Evolutionary conservation across 805 yeast genomes (phyloP).

Genomic region (Monosporozyma yasuniensis): DNA sequence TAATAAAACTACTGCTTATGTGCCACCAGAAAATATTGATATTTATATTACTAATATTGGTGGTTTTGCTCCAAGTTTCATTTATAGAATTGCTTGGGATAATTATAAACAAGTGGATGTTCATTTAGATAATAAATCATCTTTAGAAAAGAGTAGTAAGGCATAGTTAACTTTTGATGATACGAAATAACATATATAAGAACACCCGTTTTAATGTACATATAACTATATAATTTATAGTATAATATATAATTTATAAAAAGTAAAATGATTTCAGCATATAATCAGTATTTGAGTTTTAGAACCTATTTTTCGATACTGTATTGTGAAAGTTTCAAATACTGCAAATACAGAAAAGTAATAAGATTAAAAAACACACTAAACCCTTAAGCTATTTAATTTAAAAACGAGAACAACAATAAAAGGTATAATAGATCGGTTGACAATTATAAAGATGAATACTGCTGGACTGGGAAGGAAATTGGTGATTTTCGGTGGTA

Average conservation of each 20-base stretch:
- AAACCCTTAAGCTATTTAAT: too few species aligned
- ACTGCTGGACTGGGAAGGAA: conserved; percentile 10
- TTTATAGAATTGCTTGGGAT: conserved; percentile 90
- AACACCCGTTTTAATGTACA: neutral
- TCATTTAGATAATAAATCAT: conserved; percentile 36
- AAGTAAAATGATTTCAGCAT: neutral
- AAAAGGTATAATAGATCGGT: neutral
- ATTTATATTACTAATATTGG: conserved; percentile 93
- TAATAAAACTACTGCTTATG: conserved; percentile 84
- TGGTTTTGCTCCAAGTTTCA: conserved; percentile 92
- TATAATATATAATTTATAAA: neutral
- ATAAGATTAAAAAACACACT: too few species aligned
- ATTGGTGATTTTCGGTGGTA: conserved; percentile 75
- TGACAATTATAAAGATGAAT: neutral
- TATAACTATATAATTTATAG: neutral
- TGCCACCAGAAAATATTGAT: conserved; percentile 89
- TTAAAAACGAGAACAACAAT: neutral
- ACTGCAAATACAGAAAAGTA: too few species aligned
- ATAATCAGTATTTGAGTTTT: neutral
- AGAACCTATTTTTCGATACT: too few species aligned
- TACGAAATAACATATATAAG: neutral
- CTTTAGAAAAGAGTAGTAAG: neutral
- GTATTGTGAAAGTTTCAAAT: too few species aligned
- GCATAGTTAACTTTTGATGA: neutral
- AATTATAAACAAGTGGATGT: conserved; percentile 84